A percentile compares a stretch with the other conserved stretches of the same genome.
These are phyloP conservation scores for Neonectria ditissima DNA, from an alignment of 2,329 filamentous ascomycete genomes.

Conservation along the genomic window DNA sequence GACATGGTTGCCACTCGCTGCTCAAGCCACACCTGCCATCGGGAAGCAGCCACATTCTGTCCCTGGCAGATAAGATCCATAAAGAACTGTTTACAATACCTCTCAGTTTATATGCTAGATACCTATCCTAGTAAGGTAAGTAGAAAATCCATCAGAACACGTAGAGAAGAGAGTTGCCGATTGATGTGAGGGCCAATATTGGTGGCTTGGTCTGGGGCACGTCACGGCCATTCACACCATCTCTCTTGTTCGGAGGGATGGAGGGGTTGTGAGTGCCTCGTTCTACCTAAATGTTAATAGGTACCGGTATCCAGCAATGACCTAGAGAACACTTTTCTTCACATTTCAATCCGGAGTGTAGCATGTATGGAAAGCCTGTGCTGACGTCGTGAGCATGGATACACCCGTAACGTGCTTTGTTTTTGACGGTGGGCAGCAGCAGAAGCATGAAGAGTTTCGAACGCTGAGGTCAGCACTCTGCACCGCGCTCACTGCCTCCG, in stretches of 20 bases:
- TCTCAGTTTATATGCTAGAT: neutral
- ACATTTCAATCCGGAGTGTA: neutral
- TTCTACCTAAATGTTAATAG: too few species aligned
- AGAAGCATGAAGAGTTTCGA: slow-evolving; percentile 1
- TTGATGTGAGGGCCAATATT: neutral
- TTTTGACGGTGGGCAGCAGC: neutral
- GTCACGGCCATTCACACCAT: neutral
- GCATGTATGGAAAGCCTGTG: neutral
- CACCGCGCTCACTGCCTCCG: slow-evolving; percentile 9
- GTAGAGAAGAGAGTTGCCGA: neutral
- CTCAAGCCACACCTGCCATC: slow-evolving; percentile 17
- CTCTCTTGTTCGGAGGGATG: neutral
- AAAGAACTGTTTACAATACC: neutral
- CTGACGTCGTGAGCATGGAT: neutral
- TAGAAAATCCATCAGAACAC: neutral
- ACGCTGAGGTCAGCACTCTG: slow-evolving; percentile 23
- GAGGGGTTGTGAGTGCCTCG: neutral
- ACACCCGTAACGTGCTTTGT: neutral
- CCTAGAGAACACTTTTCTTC: neutral
- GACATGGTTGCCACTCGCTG: slow-evolving; percentile 2
- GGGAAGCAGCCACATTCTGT: slow-evolving; percentile 7
- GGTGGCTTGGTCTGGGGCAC: neutral
- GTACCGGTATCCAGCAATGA: neutral
- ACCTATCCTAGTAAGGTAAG: too few species aligned
- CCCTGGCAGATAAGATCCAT: neutral